Conservation (phyloP, 225 moss, liverwort and hornwort species). For the Polytrichum commune region DNA sequence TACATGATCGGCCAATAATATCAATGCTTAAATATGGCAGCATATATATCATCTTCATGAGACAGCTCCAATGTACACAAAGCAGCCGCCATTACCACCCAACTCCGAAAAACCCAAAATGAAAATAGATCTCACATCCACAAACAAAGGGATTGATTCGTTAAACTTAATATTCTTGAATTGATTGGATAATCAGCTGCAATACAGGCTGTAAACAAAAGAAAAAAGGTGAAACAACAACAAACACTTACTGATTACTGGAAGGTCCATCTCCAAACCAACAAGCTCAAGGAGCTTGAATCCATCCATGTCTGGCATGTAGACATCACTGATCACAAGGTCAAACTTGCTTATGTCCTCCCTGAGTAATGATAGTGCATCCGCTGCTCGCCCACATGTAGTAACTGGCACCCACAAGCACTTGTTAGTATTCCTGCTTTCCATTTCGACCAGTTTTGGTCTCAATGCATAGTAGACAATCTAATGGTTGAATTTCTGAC, state of each 20-base stretch:
- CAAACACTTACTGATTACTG: constrained; percentile 75
- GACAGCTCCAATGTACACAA: background rate
- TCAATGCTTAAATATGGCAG: background rate
- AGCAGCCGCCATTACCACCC: background rate
- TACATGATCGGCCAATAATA: background rate
- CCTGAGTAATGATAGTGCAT: constrained; percentile 58
- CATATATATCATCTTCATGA: background rate
- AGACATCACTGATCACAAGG: constrained; percentile 86
- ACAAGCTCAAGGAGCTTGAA: constrained; percentile 85
- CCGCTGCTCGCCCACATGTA: constrained; percentile 61
- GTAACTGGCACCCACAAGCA: constrained; percentile 60
- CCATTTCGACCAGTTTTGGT: background rate
- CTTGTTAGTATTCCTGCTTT: background rate
- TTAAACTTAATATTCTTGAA: background rate
- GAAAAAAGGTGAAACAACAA: background rate
- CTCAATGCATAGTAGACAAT: background rate
- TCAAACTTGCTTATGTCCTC: constrained; percentile 71
- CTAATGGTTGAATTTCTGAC: no score
- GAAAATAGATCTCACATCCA: background rate
- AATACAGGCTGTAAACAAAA: background rate
- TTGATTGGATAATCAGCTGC: background rate
- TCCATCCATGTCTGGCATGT: constrained; percentile 95
- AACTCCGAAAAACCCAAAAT: background rate
- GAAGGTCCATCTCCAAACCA: constrained; percentile 83
- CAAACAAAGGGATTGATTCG: background rate